Evolutionary conservation across 2,329 filamentous ascomycete genomes (phyloP).

Genomic region (Alternaria burnsii): DNA sequence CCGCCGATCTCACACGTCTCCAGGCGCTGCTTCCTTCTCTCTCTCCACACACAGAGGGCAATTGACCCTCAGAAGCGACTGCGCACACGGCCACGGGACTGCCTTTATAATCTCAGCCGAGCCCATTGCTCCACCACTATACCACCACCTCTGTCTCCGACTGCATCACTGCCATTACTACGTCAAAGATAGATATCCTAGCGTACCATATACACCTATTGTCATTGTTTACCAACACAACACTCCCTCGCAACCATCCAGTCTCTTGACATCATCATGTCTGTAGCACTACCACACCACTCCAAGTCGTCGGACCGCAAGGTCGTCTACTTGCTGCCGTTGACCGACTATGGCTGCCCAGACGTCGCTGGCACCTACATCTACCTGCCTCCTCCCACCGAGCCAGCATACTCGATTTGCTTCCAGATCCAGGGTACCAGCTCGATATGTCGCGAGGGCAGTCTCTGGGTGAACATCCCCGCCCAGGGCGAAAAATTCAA

Average conservation of each 20-base stretch:
- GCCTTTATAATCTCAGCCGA: conserved; percentile 20
- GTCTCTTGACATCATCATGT: conserved; percentile 32
- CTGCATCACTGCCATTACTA: conserved; percentile 15
- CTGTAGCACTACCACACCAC: conserved; percentile 24
- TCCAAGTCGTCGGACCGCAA: conserved; percentile 29
- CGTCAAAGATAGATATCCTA: conserved; percentile 6
- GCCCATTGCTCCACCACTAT: conserved; percentile 1
- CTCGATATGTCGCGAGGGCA: conserved; percentile 93
- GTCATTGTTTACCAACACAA: conserved; percentile 30
- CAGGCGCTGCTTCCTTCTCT: conserved; percentile 25
- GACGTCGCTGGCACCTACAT: conserved; percentile 90
- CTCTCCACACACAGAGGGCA: conserved; percentile 28
- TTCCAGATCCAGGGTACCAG: conserved; percentile 95
- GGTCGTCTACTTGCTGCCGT: conserved; percentile 81
- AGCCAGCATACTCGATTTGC: conserved; percentile 78
- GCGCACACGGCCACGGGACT: conserved; percentile 15
- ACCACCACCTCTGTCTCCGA: conserved; percentile 19
- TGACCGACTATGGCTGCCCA: conserved; percentile 93
- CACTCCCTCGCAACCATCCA: conserved; percentile 11
- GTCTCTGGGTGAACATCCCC: conserved; percentile 96
- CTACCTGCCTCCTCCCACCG: conserved; percentile 80
- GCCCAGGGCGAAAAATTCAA: conserved; percentile 77
- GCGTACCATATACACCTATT: conserved; percentile 19
- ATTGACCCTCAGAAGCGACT: conserved; percentile 27
- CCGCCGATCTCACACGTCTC: conserved; percentile 32